These are phyloP conservation scores for Vitis amurensis DNA, from an alignment of 164 flowering plant species.

Conservation along the genomic window DNA sequence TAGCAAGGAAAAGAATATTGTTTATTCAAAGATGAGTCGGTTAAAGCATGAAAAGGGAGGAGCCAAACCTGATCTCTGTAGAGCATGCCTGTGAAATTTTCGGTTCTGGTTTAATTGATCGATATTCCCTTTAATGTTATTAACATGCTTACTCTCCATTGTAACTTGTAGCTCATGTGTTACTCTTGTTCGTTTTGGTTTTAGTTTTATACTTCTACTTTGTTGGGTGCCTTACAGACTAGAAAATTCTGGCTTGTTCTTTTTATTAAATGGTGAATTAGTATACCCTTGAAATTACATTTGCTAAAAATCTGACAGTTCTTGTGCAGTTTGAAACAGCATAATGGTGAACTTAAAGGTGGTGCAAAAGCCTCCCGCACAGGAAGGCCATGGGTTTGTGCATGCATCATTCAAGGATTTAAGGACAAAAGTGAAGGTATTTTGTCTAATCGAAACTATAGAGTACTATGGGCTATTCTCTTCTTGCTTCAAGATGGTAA, in stretches of 20 bases:
- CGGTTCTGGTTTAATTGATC: too few species aligned
- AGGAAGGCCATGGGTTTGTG: slow-evolving; percentile 92
- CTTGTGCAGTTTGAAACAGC: slow-evolving; percentile 68
- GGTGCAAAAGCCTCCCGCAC: slow-evolving; percentile 90
- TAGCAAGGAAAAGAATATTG: too few species aligned
- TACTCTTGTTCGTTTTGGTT: not conserved
- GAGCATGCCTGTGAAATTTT: too few species aligned
- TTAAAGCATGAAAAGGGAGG: too few species aligned
- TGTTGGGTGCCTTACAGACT: not conserved
- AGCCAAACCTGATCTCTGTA: too few species aligned
- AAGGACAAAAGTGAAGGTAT: slow-evolving; percentile 66
- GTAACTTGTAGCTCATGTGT: not conserved
- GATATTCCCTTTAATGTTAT: too few species aligned
- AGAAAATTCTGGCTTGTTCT: not conserved
- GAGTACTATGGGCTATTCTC: too few species aligned
- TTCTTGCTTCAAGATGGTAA: too few species aligned
- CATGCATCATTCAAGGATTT: slow-evolving; percentile 74
- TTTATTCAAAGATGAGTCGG: too few species aligned
- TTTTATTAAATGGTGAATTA: not conserved
- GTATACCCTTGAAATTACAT: not conserved
- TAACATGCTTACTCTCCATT: too few species aligned
- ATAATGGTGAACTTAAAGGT: slow-evolving; percentile 83
- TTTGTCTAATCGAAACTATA: not conserved
- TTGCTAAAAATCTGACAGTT: not conserved
- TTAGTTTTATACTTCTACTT: not conserved